Percentiles rank a stretch among this genome's conserved stretches.
phyloP scores from a whole-genome alignment of 495 filamentous ascomycete genomes.

The Bacidia gigantensis region DNA sequence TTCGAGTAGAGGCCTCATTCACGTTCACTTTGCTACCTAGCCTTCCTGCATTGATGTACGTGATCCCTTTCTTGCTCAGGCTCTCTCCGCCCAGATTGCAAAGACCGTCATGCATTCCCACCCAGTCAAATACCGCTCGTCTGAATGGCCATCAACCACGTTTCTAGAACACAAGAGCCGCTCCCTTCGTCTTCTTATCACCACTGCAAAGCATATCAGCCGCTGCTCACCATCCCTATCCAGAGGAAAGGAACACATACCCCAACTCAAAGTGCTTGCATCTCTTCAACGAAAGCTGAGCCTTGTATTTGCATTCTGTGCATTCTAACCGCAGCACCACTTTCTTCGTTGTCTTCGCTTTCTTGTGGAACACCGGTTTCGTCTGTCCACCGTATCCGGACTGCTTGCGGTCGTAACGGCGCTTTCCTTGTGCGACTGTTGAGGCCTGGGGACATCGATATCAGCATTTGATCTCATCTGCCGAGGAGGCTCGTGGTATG shows the following conservation, averaged over 20 bases:
- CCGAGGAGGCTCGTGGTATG: too few species aligned
- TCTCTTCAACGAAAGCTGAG: slow-evolving; percentile 29
- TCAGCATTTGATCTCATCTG: too few species aligned
- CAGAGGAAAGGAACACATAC: not conserved
- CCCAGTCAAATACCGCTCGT: too few species aligned
- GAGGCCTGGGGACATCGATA: slow-evolving; percentile 49
- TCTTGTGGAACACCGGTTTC: slow-evolving; percentile 99
- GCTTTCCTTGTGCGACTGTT: slow-evolving; percentile 94
- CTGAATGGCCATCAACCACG: too few species aligned
- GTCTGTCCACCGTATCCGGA: slow-evolving; percentile 99
- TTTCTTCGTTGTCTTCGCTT: slow-evolving; percentile 99
- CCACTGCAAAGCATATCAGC: slow-evolving; percentile 45
- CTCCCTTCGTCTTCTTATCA: slow-evolving; percentile 99
- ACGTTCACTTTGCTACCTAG: too few species aligned
- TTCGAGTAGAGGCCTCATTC: too few species aligned
- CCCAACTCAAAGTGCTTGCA: slow-evolving; percentile 17
- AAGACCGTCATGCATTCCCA: too few species aligned
- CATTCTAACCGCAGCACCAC: slow-evolving; percentile 96
- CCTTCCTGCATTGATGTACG: too few species aligned
- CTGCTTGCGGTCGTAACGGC: slow-evolving; percentile 99
- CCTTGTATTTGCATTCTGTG: slow-evolving; percentile 94
- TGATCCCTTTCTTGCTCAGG: too few species aligned
- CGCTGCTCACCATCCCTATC: too few species aligned
- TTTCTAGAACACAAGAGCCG: slow-evolving; percentile 98
- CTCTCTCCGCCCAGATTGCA: too few species aligned